Conservation (phyloP, 2,329 filamentous ascomycete species). For the Pseudogymnoascus sp. region DNA sequence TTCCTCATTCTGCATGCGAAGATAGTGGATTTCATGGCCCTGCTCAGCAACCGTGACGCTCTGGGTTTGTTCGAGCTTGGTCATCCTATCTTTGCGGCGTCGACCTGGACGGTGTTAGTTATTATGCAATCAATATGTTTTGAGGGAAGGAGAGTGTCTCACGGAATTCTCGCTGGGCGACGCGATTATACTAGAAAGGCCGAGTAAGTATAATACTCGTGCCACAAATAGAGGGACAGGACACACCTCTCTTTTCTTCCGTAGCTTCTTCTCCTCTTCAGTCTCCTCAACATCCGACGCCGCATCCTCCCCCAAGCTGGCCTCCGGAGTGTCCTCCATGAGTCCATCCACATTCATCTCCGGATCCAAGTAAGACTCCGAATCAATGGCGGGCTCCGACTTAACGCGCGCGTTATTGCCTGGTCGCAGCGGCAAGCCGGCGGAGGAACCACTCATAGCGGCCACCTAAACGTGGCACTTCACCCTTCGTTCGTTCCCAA, state of each 20-base stretch:
- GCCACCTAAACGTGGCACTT: not conserved
- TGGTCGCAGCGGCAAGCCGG: not conserved
- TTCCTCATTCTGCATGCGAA: constrained; percentile 34
- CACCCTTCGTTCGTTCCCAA: not conserved
- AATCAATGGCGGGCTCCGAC: not conserved
- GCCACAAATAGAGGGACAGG: not conserved
- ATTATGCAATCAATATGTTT: constrained; percentile 13
- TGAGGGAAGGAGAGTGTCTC: constrained; percentile 19
- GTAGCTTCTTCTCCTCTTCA: not conserved
- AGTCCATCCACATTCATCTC: not conserved
- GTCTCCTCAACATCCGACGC: not conserved
- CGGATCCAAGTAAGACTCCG: not conserved
- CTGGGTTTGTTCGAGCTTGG: constrained; percentile 35
- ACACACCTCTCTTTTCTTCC: not conserved
- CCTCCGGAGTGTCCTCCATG: not conserved
- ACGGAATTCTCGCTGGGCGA: constrained; percentile 39
- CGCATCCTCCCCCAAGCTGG: not conserved
- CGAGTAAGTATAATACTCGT: not conserved
- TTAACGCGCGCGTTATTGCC: not conserved
- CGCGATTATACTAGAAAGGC: constrained; percentile 31
- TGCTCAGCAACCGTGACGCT: constrained; percentile 33
- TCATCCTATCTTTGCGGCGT: constrained; percentile 37
- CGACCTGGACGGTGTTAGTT: constrained; percentile 27
- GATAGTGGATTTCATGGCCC: constrained; percentile 34
- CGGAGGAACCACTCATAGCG: not conserved